phyloP scores from a whole-genome alignment of 805 yeast species.

The Dipodascopsis tothii region DNA sequence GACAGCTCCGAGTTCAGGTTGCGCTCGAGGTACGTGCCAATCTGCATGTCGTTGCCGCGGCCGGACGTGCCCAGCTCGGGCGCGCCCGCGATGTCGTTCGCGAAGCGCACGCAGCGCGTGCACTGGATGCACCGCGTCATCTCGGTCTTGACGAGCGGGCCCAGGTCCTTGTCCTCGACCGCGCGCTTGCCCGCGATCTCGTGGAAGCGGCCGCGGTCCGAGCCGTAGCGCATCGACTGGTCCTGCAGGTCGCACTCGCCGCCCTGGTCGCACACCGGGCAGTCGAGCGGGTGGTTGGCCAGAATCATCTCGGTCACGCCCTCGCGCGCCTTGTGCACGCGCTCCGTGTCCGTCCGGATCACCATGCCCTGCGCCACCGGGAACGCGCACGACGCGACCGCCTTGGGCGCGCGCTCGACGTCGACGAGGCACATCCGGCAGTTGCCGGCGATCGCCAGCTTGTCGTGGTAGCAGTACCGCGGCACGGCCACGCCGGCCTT shows the following conservation, averaged over 20 bases:
- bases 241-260: conserved; percentile 92
- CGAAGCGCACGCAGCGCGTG: conserved; percentile 81
- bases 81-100: conserved; percentile 88
- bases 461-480: conserved; percentile 86
- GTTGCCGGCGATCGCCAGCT: conserved; percentile 83
- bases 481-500: conserved; percentile 84
- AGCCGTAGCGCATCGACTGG: conserved; percentile 69
- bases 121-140: conserved; percentile 92
- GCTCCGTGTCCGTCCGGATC: conserved; percentile 67
- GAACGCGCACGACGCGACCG: conserved; percentile 85
- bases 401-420: conserved; percentile 80
- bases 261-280: conserved; percentile 91
- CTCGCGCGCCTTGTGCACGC: conserved; percentile 76
- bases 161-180: conserved; percentile 82
- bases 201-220: conserved; percentile 76
- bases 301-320: conserved; percentile 84
- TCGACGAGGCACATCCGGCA: conserved; percentile 91
- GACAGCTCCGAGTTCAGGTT: conserved; percentile 77
- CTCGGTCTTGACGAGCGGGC: conserved; percentile 80
- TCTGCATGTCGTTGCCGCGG: conserved; percentile 87
- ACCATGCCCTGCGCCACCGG: conserved; percentile 90
- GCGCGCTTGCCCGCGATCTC: conserved; percentile 83
- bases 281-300: conserved; percentile 85
- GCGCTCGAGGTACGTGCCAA: conserved; percentile 81
- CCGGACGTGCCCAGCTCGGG: conserved; percentile 85